Evolutionary conservation across 257 asterid species (phyloP).

Genomic region (Solanum clarkiae): DNA sequence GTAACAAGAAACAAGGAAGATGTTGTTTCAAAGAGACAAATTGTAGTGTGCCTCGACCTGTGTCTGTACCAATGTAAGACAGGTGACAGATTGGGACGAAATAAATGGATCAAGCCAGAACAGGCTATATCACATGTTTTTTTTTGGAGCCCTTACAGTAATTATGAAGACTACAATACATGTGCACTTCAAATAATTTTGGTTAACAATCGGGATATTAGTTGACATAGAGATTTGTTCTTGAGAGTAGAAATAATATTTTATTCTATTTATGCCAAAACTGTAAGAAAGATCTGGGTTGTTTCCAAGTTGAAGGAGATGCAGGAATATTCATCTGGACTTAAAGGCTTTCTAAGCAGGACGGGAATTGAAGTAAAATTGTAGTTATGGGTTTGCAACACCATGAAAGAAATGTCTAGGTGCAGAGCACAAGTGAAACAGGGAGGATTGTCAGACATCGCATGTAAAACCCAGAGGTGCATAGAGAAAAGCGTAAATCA

Average conservation of each 20-base stretch:
- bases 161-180: neutral
- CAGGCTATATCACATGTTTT: neutral
- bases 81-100: neutral
- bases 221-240: neutral
- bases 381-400: neutral
- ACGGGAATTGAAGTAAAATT: neutral
- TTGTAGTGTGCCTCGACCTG: neutral
- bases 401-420: neutral
- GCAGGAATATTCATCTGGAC: neutral
- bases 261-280: neutral
- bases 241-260: neutral
- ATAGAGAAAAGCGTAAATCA: neutral
- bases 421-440: neutral
- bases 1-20: neutral
- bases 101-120: neutral
- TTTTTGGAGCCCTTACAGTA: neutral
- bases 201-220: neutral
- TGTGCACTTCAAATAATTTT: neutral
- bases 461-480: neutral
- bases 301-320: neutral
- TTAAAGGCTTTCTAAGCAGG: neutral
- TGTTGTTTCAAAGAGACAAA: neutral
- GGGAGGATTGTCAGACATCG: neutral
- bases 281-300: neutral
- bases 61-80: neutral